Base-by-base conservation (phyloP, 768 basidiomycete genomes). In the Auricularia auricula-judae region DNA sequence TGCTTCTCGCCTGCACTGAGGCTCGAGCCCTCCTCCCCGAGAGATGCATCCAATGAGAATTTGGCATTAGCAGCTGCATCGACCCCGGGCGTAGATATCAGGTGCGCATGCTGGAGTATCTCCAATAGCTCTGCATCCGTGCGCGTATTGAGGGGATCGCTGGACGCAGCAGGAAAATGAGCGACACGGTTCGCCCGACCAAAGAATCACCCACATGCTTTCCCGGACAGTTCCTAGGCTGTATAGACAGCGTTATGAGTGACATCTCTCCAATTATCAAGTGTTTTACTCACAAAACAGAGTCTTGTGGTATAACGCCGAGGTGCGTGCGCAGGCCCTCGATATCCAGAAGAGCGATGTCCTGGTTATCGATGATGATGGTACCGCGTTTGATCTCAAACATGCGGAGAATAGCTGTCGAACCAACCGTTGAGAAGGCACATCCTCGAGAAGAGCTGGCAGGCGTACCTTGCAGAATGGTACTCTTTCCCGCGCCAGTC, bases 1-100 rank as follows among this genome's bases (percentile, higher is more conserved):
- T 88, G 86, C 65, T 82, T 82, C 72, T 88, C 86, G 21, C 86
- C 86, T 1, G 82, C 84, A 65, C 82, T 84, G 70, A 81, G 86
- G 69, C 87, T 87, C 36, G 65, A 56, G 12, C 74, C 87, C 73
- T 88, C 87, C 67, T 86, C 83, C 5, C 82, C 80, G 4, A 89
- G 84, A 1, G 74, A 71, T 0, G 84, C 78, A 68, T 86, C 82
- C 44, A 89, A 74, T 65, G 82, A 82, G 74, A 88, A 88, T 70
- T 91, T 91, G n/a, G 82, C 79, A 67, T 85, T 81, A 7, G 80
- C 77, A 43, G 71, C 69, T 12, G 82, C 72, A 67, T 84, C 78
- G 33, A 66, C n/a, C 4, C 83, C 84, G 39, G 79, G 76, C 21
- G 75, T 73, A 1, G 84, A 84, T 12, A 88, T 77, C 16, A 89